phyloP scores from a whole-genome alignment of 2,329 filamentous ascomycete genomes.

The Trichoderma brevicompactum region DNA sequence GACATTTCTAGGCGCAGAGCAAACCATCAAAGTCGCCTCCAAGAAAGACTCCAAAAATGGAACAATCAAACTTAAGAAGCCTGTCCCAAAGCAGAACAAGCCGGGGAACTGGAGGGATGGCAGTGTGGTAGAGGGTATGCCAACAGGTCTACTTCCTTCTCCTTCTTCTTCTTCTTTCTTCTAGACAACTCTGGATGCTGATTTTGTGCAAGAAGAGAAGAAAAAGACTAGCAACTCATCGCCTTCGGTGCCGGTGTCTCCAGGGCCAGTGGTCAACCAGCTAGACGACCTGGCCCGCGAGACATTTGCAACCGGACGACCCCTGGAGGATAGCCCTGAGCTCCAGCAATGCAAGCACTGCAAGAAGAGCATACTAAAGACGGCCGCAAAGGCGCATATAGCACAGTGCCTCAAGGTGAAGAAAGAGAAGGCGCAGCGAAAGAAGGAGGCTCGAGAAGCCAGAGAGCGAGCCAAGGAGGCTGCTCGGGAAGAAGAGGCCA shows the following conservation, averaged over 20 bases:
- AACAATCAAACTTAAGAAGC: constrained; percentile 66
- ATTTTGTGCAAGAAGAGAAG: constrained; percentile 53
- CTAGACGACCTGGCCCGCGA: constrained; percentile 77
- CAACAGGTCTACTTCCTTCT: not conserved
- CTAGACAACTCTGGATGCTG: not conserved
- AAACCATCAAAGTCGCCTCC: constrained; percentile 65
- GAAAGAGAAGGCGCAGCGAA: constrained; percentile 77
- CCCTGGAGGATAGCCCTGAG: constrained; percentile 78
- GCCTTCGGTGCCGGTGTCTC: constrained; percentile 51
- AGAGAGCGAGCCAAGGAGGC: constrained; percentile 67
- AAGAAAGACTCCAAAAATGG: constrained; percentile 59
- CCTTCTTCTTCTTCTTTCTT: not conserved
- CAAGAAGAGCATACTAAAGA: constrained; percentile 82
- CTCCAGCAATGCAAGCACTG: constrained; percentile 91
- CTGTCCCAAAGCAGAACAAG: constrained; percentile 64
- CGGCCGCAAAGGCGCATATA: constrained; percentile 77
- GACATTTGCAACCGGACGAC: constrained; percentile 80
- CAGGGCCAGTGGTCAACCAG: constrained; percentile 63
- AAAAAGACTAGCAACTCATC: constrained; percentile 57
- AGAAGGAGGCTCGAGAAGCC: constrained; percentile 75
- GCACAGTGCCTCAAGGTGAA: constrained; percentile 83
- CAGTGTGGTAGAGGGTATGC: constrained; percentile 64
- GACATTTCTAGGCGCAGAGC: constrained; percentile 53
- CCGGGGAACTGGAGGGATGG: constrained; percentile 74
- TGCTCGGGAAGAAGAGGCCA: constrained; percentile 60